Evolutionary conservation across 2,329 filamentous ascomycete genomes (phyloP).

Genomic region (Stagonosporopsis cucurbitacearum): DNA sequence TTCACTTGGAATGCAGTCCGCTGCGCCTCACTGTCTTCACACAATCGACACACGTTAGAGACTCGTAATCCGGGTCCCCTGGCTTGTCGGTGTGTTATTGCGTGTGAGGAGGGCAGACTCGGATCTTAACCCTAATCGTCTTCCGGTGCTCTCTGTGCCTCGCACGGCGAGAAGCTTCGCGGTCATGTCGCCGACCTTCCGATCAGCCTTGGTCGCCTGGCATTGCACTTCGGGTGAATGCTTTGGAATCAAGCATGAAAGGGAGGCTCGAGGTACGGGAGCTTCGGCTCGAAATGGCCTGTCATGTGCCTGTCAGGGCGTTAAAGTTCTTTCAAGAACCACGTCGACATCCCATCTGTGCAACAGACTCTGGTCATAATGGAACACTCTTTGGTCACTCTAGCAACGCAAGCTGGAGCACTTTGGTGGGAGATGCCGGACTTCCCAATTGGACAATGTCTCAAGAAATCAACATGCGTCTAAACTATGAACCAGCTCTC

Average conservation of each 20-base stretch:
- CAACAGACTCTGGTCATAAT: slow-evolving; percentile 71
- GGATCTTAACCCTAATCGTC: slow-evolving; percentile 97
- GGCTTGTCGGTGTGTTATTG: slow-evolving; percentile 50
- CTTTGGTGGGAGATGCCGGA: slow-evolving; percentile 58
- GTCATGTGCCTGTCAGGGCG: slow-evolving; percentile 74
- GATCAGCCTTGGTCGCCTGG: slow-evolving; percentile 59
- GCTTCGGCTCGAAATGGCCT: slow-evolving; percentile 59
- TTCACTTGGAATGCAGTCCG: slow-evolving; percentile 64
- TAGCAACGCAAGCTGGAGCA: slow-evolving; percentile 54
- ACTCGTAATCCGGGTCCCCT: slow-evolving; percentile 65
- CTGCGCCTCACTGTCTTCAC: slow-evolving; percentile 50
- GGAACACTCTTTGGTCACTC: slow-evolving; percentile 61
- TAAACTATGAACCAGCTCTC: neutral
- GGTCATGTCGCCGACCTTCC: slow-evolving; percentile 70
- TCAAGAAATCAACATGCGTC: slow-evolving; percentile 56
- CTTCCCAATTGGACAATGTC: slow-evolving; percentile 56
- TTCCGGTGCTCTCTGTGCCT: slow-evolving; percentile 66
- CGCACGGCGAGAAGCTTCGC: slow-evolving; percentile 50
- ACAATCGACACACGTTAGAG: slow-evolving; percentile 61
- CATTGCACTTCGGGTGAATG: slow-evolving; percentile 29
- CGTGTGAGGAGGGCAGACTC: slow-evolving; percentile 67
- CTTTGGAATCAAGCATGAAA: slow-evolving; percentile 42
- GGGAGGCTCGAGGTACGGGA: slow-evolving; percentile 55
- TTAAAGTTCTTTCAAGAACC: slow-evolving; percentile 78
- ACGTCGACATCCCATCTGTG: slow-evolving; percentile 77